Conservation (phyloP, 768 basidiomycete genomes). For the Lentinula sp. region DNA sequence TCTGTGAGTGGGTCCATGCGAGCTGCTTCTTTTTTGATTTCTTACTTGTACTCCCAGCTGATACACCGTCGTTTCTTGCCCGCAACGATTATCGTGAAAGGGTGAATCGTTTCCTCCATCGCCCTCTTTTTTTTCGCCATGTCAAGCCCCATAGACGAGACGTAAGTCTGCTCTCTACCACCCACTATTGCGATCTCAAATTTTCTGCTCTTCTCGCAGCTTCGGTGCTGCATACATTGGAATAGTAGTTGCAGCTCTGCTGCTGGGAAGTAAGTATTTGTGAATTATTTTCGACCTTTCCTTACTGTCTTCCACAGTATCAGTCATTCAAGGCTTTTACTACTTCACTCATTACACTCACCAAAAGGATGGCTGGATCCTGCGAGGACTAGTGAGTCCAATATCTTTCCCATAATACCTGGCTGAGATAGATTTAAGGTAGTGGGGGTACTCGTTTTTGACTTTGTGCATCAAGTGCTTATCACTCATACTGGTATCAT, state of each 20-base stretch:
- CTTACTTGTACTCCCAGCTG: background rate
- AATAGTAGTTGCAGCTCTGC: constrained; percentile 35
- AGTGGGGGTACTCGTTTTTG: constrained; percentile 38
- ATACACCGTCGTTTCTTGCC: background rate
- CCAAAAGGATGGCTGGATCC: constrained; percentile 42
- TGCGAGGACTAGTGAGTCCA: constrained; percentile 37
- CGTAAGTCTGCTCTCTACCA: background rate
- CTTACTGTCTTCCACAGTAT: constrained; percentile 28
- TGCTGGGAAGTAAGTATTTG: constrained; percentile 28
- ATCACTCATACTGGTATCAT: constrained; percentile 44
- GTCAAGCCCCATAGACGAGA: background rate
- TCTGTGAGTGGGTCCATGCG: background rate
- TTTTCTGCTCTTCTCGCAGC: constrained; percentile 18
- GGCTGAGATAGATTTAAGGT: constrained; percentile 29
- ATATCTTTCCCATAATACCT: background rate
- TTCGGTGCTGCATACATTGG: constrained; percentile 48
- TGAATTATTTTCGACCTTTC: background rate
- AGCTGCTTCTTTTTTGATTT: background rate
- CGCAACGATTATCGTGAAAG: background rate
- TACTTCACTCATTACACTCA: constrained; percentile 48
- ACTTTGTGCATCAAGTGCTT: constrained; percentile 47
- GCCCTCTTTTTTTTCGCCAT: background rate
- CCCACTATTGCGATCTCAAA: background rate
- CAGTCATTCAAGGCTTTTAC: constrained; percentile 48
- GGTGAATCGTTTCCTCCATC: background rate